phyloP scores from a whole-genome alignment of 257 asterid genomes.

The Solanum dulcamara region DNA sequence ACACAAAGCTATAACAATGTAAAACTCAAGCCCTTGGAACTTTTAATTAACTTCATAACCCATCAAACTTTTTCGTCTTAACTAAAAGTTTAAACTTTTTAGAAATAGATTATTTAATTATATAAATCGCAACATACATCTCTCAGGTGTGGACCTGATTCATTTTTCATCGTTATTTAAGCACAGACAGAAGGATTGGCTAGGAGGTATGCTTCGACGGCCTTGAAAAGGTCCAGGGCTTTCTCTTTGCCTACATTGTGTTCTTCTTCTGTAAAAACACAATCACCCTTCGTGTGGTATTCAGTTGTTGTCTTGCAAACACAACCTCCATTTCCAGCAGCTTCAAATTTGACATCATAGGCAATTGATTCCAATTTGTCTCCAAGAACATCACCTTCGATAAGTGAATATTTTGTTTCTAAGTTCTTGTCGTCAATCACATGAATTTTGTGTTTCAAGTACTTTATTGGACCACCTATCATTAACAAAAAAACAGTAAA shows the following conservation, averaged over 20 bases:
- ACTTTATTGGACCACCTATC: slow-evolving; percentile 15
- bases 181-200: slow-evolving; percentile 13
- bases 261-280: slow-evolving; percentile 14
- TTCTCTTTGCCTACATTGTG: slow-evolving; percentile 21
- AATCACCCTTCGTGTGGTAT: slow-evolving; percentile 22
- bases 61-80: not conserved
- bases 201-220: slow-evolving; percentile 14
- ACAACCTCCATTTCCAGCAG: slow-evolving; percentile 21
- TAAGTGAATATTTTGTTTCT: not conserved
- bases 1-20: not conserved
- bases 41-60: not conserved
- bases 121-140: not conserved
- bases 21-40: not conserved
- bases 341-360: slow-evolving; percentile 15
- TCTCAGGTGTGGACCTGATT: not conserved
- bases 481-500: not conserved
- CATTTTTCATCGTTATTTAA: not conserved
- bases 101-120: not conserved
- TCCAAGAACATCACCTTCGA: not conserved
- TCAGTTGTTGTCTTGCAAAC: slow-evolving; percentile 13
- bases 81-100: not conserved
- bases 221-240: slow-evolving; percentile 14
- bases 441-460: slow-evolving; percentile 21
- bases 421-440: slow-evolving; percentile 9
- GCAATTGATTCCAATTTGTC: slow-evolving; percentile 19